Percentiles rank a stretch among this genome's conserved stretches.
Evolutionary conservation across 345 rosid genomes (phyloP).

Genomic region (Turnera subulata): DNA sequence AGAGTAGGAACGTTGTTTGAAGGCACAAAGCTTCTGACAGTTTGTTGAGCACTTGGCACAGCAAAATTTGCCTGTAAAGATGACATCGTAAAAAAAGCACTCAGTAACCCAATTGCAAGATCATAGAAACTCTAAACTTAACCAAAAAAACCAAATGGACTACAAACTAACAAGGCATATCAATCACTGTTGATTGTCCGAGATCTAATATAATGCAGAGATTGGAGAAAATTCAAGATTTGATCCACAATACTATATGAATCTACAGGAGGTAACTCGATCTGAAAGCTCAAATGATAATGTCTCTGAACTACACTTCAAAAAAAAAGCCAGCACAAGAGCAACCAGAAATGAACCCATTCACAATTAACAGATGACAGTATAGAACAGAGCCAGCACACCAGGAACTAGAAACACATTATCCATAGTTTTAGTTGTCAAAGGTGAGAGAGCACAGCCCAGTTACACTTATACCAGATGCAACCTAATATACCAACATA

Average conservation of each 20-base stretch:
- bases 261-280: too few relatives aligned
- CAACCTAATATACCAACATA: conserved; percentile 20
- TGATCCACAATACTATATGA: not conserved
- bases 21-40: conserved; percentile 76
- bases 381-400: not conserved
- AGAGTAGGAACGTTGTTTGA: conserved; percentile 60
- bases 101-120: not conserved
- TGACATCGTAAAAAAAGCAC: not conserved
- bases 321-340: too few relatives aligned
- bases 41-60: conserved; percentile 48
- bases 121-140: not conserved
- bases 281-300: too few relatives aligned
- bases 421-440: too few relatives aligned
- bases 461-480: too few relatives aligned
- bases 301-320: too few relatives aligned
- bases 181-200: too few relatives aligned
- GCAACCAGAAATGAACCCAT: too few relatives aligned
- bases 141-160: too few relatives aligned
- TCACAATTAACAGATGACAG: not conserved
- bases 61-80: conserved; percentile 31
- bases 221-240: not conserved
- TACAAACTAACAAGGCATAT: too few relatives aligned
- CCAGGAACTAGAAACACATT: too few relatives aligned
- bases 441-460: too few relatives aligned
- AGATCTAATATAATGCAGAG: not conserved